These are phyloP conservation scores for Cucurbitaria berberidis DNA, from an alignment of 2,329 filamentous ascomycete species.

Conservation along the genomic window DNA sequence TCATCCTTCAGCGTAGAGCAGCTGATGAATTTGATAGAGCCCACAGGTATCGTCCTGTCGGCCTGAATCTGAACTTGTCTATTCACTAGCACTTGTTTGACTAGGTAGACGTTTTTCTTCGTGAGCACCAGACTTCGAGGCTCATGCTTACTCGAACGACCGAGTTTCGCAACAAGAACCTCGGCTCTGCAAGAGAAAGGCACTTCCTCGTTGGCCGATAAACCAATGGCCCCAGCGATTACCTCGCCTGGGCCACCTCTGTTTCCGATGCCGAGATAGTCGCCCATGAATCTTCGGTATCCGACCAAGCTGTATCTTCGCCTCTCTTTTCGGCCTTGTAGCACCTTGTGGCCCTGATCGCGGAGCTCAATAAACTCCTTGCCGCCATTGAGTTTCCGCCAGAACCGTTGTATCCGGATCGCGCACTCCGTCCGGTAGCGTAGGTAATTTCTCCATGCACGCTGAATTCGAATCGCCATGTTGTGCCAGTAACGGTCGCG, in stretches of 20 bases:
- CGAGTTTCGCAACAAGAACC: constrained; percentile 90
- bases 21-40: constrained; percentile 86
- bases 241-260: constrained; percentile 79
- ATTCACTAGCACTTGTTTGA: constrained; percentile 83
- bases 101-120: constrained; percentile 83
- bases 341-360: constrained; percentile 82
- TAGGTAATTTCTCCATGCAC: constrained; percentile 95
- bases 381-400: constrained; percentile 90
- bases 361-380: constrained; percentile 87
- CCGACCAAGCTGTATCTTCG: constrained; percentile 89
- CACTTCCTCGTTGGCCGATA: constrained; percentile 74
- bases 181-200: constrained; percentile 93
- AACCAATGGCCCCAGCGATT: constrained; percentile 74
- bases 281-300: constrained; percentile 89
- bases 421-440: constrained; percentile 92
- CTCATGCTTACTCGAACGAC: constrained; percentile 91
- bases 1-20: constrained; percentile 85
- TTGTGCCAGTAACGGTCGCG: constrained; percentile 98
- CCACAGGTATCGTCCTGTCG: constrained; percentile 81
- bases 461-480: constrained; percentile 97
- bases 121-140: constrained; percentile 86
- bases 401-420: constrained; percentile 92
- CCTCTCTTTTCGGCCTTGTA: constrained; percentile 87
- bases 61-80: constrained; percentile 80
- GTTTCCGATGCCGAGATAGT: constrained; percentile 90